These are phyloP conservation scores for Sugiyamaella boreocaroliniensis DNA, from an alignment of 805 yeast genomes.

Conservation along the genomic window DNA sequence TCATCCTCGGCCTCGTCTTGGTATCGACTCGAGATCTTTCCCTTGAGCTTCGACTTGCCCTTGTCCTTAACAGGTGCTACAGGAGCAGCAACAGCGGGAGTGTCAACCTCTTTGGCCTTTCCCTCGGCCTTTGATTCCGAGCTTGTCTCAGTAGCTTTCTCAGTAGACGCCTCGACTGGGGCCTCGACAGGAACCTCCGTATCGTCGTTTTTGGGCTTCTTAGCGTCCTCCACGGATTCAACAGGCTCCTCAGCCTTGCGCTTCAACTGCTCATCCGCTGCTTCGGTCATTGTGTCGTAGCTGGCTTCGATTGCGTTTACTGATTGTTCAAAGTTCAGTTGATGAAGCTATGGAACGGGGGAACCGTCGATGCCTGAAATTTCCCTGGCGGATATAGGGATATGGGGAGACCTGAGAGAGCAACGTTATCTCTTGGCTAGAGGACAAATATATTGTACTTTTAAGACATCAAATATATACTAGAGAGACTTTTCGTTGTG, in stretches of 20 bases:
- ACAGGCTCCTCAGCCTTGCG: constrained; percentile 20
- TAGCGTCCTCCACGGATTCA: constrained; percentile 13
- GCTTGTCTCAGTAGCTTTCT: constrained; percentile 10
- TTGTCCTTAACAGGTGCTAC: constrained; percentile 14
- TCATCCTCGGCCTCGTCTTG: constrained; percentile 56
- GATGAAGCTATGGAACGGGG: background rate
- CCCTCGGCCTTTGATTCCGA: constrained; percentile 14
- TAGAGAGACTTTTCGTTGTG: too few relatives aligned
- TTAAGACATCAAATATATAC: too few relatives aligned
- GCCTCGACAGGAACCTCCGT: background rate
- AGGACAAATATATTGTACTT: background rate
- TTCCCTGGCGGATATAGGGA: constrained; percentile 2
- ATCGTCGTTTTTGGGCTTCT: constrained; percentile 10
- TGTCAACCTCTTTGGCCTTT: constrained; percentile 7
- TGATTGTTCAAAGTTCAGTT: background rate
- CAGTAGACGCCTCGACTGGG: background rate
- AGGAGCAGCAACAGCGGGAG: constrained; percentile 8
- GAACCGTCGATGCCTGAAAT: background rate
- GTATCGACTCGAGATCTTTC: constrained; percentile 25
- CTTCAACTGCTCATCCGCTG: constrained; percentile 21
- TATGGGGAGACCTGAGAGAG: background rate
- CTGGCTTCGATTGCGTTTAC: background rate
- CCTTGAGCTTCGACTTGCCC: constrained; percentile 21
- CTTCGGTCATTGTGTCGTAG: constrained; percentile 17
- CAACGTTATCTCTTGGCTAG: background rate